A percentile compares a stretch with the other conserved stretches of the same genome.
Conservation (phyloP, 257 asterid species). For the Solanum paucissectum region DNA sequence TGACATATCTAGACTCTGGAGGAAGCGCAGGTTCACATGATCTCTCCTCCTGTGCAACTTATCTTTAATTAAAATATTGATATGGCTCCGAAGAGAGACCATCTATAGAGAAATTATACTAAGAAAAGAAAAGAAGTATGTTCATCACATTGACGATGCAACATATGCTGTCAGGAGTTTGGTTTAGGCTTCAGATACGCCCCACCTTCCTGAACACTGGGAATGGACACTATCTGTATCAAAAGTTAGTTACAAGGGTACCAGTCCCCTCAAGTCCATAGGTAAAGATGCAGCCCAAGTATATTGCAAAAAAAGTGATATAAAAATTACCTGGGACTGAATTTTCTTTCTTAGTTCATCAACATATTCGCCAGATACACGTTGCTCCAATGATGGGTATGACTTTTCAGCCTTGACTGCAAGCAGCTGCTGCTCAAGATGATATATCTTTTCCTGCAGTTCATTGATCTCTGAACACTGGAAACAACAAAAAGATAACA, state of each 20-base stretch:
- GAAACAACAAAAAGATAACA: slow-evolving; percentile 11
- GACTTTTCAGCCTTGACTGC: slow-evolving; percentile 32
- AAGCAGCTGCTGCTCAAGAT: slow-evolving; percentile 62
- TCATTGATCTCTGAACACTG: slow-evolving; percentile 77
- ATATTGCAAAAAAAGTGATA: neutral
- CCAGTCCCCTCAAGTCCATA: neutral
- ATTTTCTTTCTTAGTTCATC: slow-evolving; percentile 66
- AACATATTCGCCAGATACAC: slow-evolving; percentile 39
- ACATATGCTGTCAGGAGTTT: neutral
- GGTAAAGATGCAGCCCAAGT: neutral
- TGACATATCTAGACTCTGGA: neutral
- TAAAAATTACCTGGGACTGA: slow-evolving; percentile 58
- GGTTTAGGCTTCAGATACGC: neutral
- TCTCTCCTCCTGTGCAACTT: neutral
- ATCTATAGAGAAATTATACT: neutral
- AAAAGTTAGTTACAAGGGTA: neutral
- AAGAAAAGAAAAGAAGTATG: neutral
- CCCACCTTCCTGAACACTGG: neutral
- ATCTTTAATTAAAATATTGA: neutral
- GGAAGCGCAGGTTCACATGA: neutral
- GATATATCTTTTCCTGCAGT: slow-evolving; percentile 43
- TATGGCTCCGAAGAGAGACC: neutral
- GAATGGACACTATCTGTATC: neutral
- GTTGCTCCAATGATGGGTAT: slow-evolving; percentile 26
- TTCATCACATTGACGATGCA: neutral